Conservation (phyloP, 139 green algal species). For the Chlamydomonas incerta region DNA sequence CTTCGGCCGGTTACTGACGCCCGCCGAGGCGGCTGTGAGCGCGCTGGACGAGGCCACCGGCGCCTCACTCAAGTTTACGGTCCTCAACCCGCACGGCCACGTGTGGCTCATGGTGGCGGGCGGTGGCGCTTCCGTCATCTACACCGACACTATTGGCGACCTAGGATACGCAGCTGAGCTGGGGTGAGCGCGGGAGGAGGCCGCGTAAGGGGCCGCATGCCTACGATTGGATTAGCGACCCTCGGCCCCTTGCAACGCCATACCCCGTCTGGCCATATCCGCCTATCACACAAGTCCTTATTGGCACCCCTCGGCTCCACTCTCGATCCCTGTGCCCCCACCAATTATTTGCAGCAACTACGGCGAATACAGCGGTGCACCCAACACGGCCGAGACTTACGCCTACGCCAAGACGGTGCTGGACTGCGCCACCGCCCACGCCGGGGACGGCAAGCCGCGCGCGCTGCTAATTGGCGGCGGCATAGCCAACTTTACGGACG, state of each 20-base stretch:
- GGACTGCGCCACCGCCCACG: conserved; percentile 73
- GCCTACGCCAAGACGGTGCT: conserved; percentile 64
- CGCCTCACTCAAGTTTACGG: conserved; percentile 91
- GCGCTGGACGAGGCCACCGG: conserved; percentile 82
- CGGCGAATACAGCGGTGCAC: conserved; percentile 91
- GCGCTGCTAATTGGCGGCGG: conserved; percentile 93
- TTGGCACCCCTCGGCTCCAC: too few relatives aligned
- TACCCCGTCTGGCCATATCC: not conserved
- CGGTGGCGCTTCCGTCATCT: conserved; percentile 92
- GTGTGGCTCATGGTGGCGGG: conserved; percentile 97
- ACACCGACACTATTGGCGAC: conserved; percentile 92
- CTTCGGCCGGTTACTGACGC: conserved; percentile 86
- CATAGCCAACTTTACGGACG: conserved; percentile 97
- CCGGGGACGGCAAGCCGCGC: conserved; percentile 70
- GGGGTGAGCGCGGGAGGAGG: conserved; percentile 50
- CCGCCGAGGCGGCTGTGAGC: conserved; percentile 74
- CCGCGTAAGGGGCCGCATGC: too few relatives aligned
- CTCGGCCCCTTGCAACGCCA: not conserved
- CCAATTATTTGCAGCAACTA: too few relatives aligned
- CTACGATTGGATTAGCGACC: too few relatives aligned
- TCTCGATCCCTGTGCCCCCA: too few relatives aligned
- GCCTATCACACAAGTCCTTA: too few relatives aligned
- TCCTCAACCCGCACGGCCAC: conserved; percentile 89
- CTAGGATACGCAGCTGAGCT: conserved; percentile 77
- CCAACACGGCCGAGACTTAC: conserved; percentile 78